Evolutionary conservation across 2,329 filamentous ascomycete genomes (phyloP), one percentile per base, ranked within the genome.

Genomic region (Cladosporium sp.): DNA sequence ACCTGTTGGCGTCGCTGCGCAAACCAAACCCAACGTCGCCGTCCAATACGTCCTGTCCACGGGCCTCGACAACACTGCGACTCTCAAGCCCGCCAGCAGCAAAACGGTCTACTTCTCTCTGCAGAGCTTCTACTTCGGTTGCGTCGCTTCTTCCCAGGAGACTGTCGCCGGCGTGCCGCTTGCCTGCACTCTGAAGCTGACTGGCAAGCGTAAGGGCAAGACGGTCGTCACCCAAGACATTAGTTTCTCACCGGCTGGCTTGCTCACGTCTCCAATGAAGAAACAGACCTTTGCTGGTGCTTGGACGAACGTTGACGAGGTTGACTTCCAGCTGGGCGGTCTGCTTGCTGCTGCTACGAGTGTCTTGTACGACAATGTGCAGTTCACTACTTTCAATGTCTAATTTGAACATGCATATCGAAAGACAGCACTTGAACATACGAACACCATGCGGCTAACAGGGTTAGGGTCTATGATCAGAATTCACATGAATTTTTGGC

Each of bases 101-200:
- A 63, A 63, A 11, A 54, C 60, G 5, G 18, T 5, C 21, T 57
- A 63, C 49, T 63, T 63, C 60, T 30, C 30, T 18, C 60, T 63
- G 23, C 48, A 63, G 49, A 39, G 30, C 48, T 63, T 63, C 60
- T 63, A 63, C 60, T 63, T 63, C 36, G 60, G 60, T 6, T 63
- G 60, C 36, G 60, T 63, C 21, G 48, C 60, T 10, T 63, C 60
- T 36, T n/a, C 60, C 0, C 60, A 63, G 48, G 60, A 63, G 60
- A 63, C 60, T 26, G 36, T 46, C 3, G 36, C 25, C 14, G 51
- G 60, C 13, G 34, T 39, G 10, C 48, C 60, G 2, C 28, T 63
- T 14, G 18, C 48, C 18, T 63, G 60, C 49, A 21, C 30, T 13
- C n/a, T 63, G n/a, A 54, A 5, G 0, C 11, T 54, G 18, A 63